Conservation (phyloP, 768 basidiomycete genomes). For the Auricularia sp. region DNA sequence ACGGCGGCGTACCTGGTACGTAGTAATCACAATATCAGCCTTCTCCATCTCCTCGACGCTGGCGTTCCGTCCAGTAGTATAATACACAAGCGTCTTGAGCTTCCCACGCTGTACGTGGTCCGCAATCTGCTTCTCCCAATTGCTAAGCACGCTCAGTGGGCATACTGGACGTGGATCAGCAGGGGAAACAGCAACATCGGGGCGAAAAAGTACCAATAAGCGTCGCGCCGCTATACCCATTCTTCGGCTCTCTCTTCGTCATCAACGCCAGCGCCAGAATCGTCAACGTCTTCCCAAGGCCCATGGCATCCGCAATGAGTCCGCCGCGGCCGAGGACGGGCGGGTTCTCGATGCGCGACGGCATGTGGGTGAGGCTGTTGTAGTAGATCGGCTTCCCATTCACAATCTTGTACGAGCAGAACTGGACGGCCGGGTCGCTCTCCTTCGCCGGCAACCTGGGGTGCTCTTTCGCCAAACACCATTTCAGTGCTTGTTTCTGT, state of each 20-base stretch:
- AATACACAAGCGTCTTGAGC: conserved; percentile 54
- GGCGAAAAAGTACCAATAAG: conserved; percentile 52
- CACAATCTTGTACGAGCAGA: conserved; percentile 66
- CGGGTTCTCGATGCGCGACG: conserved; percentile 21
- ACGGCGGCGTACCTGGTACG: conserved; percentile 45
- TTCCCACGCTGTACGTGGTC: conserved; percentile 55
- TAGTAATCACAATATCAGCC: conserved; percentile 75
- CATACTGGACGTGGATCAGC: conserved; percentile 38
- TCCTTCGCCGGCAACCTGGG: conserved; percentile 60
- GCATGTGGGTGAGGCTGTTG: conserved; percentile 40
- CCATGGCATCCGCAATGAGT: conserved; percentile 87
- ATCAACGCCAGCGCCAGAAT: conserved; percentile 75
- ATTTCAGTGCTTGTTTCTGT: conserved; percentile 74
- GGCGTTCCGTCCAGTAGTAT: conserved; percentile 56
- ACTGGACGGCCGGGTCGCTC: conserved; percentile 69
- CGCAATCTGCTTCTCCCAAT: conserved; percentile 77
- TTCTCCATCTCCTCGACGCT: conserved; percentile 47
- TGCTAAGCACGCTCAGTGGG: conserved; percentile 76
- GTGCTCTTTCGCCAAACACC: conserved; percentile 76
- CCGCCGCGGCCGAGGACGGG: conserved; percentile 77
- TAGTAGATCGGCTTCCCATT: conserved; percentile 50
- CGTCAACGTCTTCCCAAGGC: conserved; percentile 79
- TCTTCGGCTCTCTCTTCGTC: conserved; percentile 47
- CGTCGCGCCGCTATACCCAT: conserved; percentile 40
- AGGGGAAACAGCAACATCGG: not conserved